These are phyloP conservation scores for Plantago ovata DNA, from an alignment of 257 asterid genomes.

Conservation along the genomic window DNA sequence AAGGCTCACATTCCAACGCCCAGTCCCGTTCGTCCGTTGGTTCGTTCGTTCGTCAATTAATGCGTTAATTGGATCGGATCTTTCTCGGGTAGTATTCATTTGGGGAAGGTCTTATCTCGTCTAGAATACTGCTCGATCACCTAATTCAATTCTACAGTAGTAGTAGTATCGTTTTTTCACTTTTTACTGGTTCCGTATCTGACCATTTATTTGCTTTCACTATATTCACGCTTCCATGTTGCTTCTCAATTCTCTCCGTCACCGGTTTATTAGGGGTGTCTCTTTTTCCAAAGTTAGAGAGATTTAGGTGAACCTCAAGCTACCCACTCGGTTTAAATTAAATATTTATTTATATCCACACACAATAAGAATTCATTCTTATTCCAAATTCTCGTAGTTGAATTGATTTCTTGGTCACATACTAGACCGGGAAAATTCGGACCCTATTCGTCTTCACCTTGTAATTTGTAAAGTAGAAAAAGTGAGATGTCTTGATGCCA, in stretches of 20 bases:
- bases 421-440: too few species aligned
- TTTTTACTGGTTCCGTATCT: slow-evolving; percentile 1
- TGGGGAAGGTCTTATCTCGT: slow-evolving; percentile 4
- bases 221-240: not conserved
- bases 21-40: not conserved
- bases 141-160: too few species aligned
- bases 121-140: too few species aligned
- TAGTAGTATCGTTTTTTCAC: too few species aligned
- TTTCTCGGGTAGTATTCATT: not conserved
- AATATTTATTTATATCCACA: too few species aligned
- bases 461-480: too few species aligned
- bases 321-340: not conserved
- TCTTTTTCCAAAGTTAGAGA: not conserved
- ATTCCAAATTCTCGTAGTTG: too few species aligned
- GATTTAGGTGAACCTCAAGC: not conserved
- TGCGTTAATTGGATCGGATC: not conserved
- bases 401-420: too few species aligned
- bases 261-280: not conserved
- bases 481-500: too few species aligned
- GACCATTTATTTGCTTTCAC: not conserved
- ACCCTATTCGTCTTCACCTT: too few species aligned
- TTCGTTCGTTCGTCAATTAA: not conserved
- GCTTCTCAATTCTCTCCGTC: not conserved
- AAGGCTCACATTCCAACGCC: slow-evolving; percentile 11
- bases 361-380: too few species aligned